Percentiles rank a stretch among this genome's conserved stretches.
These are phyloP conservation scores for Lactarius sp. DNA, from an alignment of 768 basidiomycete species.

Conservation along the genomic window DNA sequence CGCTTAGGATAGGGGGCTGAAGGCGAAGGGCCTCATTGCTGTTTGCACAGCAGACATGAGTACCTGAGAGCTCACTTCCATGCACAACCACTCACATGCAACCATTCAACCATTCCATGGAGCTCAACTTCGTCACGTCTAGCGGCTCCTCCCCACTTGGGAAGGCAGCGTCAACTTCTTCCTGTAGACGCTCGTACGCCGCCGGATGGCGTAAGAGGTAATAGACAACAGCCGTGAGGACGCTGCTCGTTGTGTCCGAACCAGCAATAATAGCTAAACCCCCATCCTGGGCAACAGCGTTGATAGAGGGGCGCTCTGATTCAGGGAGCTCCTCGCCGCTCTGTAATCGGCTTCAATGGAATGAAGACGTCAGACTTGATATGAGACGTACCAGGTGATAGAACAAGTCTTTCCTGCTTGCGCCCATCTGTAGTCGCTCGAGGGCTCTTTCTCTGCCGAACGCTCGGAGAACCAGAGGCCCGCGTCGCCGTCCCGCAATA, in stretches of 20 bases:
- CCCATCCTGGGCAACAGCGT: conserved; percentile 34
- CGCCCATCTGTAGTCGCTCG: conserved; percentile 6
- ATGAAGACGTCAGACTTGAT: background rate
- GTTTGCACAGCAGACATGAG: background rate
- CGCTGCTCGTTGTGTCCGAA: conserved; percentile 39
- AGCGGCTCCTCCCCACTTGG: conserved; percentile 18
- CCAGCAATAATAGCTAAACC: conserved; percentile 39
- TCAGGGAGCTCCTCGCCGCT: conserved; percentile 17
- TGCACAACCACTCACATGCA: conserved; percentile 16
- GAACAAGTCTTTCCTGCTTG: conserved; percentile 35
- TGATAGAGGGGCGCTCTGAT: conserved; percentile 6
- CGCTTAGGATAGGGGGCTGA: conserved; percentile 45
- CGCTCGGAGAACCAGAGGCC: background rate
- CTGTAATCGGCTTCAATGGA: background rate
- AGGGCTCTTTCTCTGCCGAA: conserved; percentile 1
- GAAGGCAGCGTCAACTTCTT: conserved; percentile 19
- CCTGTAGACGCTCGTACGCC: conserved; percentile 15
- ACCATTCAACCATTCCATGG: conserved; percentile 19
- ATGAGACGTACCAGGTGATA: conserved; percentile 34
- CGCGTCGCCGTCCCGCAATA: background rate
- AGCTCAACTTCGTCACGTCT: conserved; percentile 13
- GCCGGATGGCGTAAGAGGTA: conserved; percentile 35
- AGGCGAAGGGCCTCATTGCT: conserved; percentile 51
- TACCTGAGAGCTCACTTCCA: background rate
- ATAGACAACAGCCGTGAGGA: conserved; percentile 34